A percentile compares a stretch with the other conserved stretches of the same genome.
Conservation (phyloP, 2,329 filamentous ascomycete species). For the Clonostachys rhizophaga region DNA sequence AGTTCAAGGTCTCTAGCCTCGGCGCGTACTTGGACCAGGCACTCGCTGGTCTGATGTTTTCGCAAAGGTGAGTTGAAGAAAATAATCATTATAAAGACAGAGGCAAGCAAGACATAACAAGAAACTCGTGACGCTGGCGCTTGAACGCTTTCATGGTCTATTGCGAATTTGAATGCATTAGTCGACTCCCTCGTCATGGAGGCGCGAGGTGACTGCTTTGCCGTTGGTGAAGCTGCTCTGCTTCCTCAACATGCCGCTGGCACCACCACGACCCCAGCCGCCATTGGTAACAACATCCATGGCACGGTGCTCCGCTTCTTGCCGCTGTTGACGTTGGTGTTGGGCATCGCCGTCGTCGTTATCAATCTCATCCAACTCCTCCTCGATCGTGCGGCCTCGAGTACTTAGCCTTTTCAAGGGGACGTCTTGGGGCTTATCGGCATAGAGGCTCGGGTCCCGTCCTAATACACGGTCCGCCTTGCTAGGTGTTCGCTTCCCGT, state of each 20-base stretch:
- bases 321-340: conserved; percentile 20
- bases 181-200: conserved; percentile 24
- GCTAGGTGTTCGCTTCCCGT: conserved; percentile 34
- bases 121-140: too few relatives aligned
- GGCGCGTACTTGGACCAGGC: too few relatives aligned
- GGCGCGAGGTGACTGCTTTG: neutral
- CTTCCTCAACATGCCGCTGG: conserved; percentile 34
- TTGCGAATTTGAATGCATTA: conserved; percentile 7
- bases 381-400: conserved; percentile 35
- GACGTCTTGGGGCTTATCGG: conserved; percentile 37
- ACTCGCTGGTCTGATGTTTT: too few relatives aligned
- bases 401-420: conserved; percentile 42
- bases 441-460: conserved; percentile 50
- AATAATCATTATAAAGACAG: too few relatives aligned
- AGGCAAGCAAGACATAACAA: too few relatives aligned
- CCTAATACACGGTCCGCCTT: conserved; percentile 57
- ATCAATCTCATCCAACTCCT: conserved; percentile 34
- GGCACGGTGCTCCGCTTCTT: conserved; percentile 37
- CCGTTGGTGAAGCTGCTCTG: conserved; percentile 7
- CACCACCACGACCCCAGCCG: conserved; percentile 32
- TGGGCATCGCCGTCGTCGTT: conserved; percentile 23
- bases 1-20: too few relatives aligned
- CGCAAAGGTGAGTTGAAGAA: too few relatives aligned
- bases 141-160: too few relatives aligned
- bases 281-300: conserved; percentile 35